Conservation (phyloP, 2,329 filamentous ascomycete species). For the Orbilia quercus region DNA sequence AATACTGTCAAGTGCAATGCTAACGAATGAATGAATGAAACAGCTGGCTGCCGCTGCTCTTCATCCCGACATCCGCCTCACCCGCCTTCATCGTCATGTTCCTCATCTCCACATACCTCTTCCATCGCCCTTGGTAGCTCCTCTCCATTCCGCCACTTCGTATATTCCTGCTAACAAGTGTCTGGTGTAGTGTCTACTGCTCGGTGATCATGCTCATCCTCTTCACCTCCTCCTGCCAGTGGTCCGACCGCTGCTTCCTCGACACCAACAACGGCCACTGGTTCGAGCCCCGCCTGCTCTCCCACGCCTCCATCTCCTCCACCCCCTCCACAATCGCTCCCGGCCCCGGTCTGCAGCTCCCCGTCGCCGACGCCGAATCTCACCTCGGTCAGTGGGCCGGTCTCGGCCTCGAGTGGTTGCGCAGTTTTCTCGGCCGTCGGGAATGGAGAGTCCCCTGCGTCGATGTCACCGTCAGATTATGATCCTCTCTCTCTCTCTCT, state of each 20-base stretch:
- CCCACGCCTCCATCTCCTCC: conserved; percentile 61
- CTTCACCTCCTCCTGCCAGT: conserved; percentile 89
- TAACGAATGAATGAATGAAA: no score
- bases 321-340: conserved; percentile 48
- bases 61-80: conserved; percentile 86
- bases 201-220: conserved; percentile 94
- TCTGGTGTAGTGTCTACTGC: conserved; percentile 79
- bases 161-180: conserved; percentile 6
- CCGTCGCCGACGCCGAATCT: conserved; percentile 66
- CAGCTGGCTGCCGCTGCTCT: conserved; percentile 89
- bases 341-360: conserved; percentile 60
- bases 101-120: conserved; percentile 92
- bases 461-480: conserved; percentile 85
- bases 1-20: no score
- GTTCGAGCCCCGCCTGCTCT: conserved; percentile 80
- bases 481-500: conserved; percentile 1
- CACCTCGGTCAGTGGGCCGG: conserved; percentile 74
- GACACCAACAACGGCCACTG: conserved; percentile 86
- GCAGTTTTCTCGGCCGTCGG: conserved; percentile 80
- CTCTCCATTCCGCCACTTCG: no score
- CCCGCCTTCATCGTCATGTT: conserved; percentile 87
- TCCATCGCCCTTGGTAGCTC: conserved; percentile 82
- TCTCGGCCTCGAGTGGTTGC: conserved; percentile 84
- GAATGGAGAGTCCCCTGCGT: conserved; percentile 94
- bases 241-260: conserved; percentile 91